Base-by-base conservation (phyloP, 1,139 yeast species). In the Kodamaea derodonti region DNA sequence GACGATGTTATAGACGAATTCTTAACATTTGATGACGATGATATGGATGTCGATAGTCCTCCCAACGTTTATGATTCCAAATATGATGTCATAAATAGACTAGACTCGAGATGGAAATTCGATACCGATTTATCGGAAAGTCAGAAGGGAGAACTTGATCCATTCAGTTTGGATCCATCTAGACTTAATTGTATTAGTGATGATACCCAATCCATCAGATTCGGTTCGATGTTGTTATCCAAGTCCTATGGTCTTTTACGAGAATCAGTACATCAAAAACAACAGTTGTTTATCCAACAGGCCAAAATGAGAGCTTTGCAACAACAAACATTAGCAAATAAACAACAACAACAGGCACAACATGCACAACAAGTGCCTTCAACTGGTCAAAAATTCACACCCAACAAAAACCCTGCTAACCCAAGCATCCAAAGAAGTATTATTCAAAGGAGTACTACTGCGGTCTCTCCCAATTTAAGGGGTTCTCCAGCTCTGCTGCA, bases 171-270 rank as follows among this genome's bases (percentile, higher is more conserved):
- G 37, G 80, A 75, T 51, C 82, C 82, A 1, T 73, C 80, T 0
- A 72, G 77, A 38, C 69, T 88, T 48, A 90, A 88, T 51, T 84
- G 85, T 43, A 86, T 88, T 33, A 78, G 90, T 14, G 84, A 83
- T 38, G 94, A 82, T 37, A 88, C 97, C 0, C 97, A 88, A 59
- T 80, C 85, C 0, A 85, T 90, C 24, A 69, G 97, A 42, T 88
- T 90, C 58, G 96, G 97, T 5, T 80, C 95, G 4, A 87, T 88
- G 96, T 62, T 90, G 29, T 68, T 88, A 31, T 80, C 94, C 4
- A 90, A 90, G 57, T 82, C 96, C 0, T 85, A 84, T 52, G 97
- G 84, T 33, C 60, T 81, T 59, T 57, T 73, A 62, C 54, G 77
- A 33, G 78, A 72, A 46, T 69, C 75, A 9, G 77, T 53, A 54